phyloP scores from a whole-genome alignment of 179 eudicot genomes.

The Spinacia oleracea region DNA sequence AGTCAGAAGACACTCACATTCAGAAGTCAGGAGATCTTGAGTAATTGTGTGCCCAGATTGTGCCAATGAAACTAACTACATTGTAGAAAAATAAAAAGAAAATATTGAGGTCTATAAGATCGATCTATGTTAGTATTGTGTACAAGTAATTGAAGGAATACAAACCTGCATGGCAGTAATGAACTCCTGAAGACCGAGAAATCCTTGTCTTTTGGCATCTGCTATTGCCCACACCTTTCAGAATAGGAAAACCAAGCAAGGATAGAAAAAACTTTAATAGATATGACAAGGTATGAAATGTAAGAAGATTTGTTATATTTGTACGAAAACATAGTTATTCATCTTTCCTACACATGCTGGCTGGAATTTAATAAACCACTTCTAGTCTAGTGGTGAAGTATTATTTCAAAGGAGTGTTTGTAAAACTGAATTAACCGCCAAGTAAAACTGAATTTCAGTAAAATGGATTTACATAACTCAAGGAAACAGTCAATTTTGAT shows the following conservation, averaged over 20 bases:
- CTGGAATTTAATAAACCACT: not conserved
- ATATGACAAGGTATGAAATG: not conserved
- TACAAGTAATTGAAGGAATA: not conserved
- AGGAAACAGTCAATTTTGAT: not conserved
- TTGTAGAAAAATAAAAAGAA: not conserved
- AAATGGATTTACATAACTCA: not conserved
- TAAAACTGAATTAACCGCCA: not conserved
- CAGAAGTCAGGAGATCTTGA: constrained; percentile 46
- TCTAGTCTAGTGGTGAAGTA: not conserved
- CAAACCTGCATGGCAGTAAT: constrained; percentile 83
- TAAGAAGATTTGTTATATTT: not conserved
- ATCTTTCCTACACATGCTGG: not conserved
- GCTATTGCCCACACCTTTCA: constrained; percentile 85
- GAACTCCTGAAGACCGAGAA: constrained; percentile 69
- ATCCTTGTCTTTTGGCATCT: constrained; percentile 77
- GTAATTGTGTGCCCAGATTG: constrained; percentile 64
- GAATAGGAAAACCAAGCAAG: constrained; percentile 1
- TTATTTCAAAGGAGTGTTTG: not conserved
- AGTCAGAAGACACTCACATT: constrained; percentile 40
- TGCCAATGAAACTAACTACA: constrained; percentile 70
- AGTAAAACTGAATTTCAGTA: not conserved
- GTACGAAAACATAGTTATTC: not conserved
- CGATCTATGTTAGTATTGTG: not conserved
- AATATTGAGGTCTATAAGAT: not conserved
- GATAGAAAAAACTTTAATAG: not conserved